Evolutionary conservation across 148 eudicot species (phyloP).

Genomic region (Euryodendron excelsum): DNA sequence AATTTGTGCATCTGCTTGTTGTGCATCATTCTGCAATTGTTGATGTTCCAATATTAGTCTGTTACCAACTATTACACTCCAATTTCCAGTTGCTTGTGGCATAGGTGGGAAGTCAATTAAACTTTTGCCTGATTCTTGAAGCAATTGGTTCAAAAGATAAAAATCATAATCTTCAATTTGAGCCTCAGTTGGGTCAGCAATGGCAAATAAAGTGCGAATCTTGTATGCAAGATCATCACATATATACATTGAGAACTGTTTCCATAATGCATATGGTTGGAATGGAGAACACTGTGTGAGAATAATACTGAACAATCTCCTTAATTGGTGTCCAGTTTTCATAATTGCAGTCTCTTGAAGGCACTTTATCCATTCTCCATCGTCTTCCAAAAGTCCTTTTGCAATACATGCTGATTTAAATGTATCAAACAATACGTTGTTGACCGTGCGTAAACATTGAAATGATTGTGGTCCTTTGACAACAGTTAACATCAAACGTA

Average conservation of each 20-base stretch:
- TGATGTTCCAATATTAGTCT: not conserved
- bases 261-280: not conserved
- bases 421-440: no score
- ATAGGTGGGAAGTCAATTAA: not conserved
- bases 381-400: not conserved
- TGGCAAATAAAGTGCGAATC: not conserved
- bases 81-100: not conserved
- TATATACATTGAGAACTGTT: not conserved
- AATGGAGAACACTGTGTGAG: not conserved
- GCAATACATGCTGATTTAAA: not conserved
- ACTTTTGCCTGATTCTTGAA: not conserved
- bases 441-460: no score
- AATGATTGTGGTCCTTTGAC: no score
- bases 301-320: not conserved
- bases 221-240: not conserved
- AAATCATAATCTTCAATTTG: not conserved
- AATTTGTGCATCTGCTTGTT: not conserved
- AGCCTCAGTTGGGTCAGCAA: not conserved
- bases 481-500: no score
- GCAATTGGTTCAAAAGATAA: not conserved
- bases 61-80: not conserved
- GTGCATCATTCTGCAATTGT: not conserved
- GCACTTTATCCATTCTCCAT: not conserved
- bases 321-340: not conserved
- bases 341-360: not conserved